phyloP scores from a whole-genome alignment of 164 flowering plant species.

The Euptelea pleiosperma region DNA sequence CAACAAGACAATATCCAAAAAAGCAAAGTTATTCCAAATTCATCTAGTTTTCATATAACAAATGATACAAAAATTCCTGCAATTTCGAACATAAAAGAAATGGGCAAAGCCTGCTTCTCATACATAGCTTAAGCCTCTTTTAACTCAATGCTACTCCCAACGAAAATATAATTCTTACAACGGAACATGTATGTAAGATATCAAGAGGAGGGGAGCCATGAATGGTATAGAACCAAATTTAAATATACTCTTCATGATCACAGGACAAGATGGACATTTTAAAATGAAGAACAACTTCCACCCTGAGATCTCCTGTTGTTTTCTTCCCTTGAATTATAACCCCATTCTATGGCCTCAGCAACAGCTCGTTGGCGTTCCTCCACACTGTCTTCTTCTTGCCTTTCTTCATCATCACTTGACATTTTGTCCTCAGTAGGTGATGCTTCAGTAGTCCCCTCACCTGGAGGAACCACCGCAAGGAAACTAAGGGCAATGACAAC shows the following conservation, averaged over 20 bases:
- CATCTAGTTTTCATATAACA: not conserved
- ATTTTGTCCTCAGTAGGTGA: conserved; percentile 14
- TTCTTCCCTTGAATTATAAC: conserved; percentile 25
- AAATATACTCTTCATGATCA: not conserved
- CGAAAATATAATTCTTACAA: conserved; percentile 8
- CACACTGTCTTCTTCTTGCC: conserved; percentile 14
- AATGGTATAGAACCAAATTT: not conserved
- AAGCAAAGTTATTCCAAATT: too few relatives aligned
- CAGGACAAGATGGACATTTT: not conserved
- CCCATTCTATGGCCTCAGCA: conserved; percentile 47
- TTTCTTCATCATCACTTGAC: conserved; percentile 9
- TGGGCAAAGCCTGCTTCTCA: conserved; percentile 1
- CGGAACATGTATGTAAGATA: not conserved
- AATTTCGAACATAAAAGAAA: not conserved
- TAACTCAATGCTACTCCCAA: conserved; percentile 1
- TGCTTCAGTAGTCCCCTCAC: not conserved
- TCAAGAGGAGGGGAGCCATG: not conserved
- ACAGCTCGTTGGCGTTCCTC: conserved; percentile 30
- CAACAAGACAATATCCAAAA: too few relatives aligned
- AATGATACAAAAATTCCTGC: not conserved
- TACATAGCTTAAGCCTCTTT: not conserved
- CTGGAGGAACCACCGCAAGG: conserved; percentile 26
- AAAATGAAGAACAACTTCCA: conserved; percentile 6
- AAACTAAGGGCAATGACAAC: conserved; percentile 53
- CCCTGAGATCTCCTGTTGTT: conserved; percentile 12